Evolutionary conservation across 371 early-diverging fungal genomes (phyloP).

Genomic region (Lichtheimia ornata): DNA sequence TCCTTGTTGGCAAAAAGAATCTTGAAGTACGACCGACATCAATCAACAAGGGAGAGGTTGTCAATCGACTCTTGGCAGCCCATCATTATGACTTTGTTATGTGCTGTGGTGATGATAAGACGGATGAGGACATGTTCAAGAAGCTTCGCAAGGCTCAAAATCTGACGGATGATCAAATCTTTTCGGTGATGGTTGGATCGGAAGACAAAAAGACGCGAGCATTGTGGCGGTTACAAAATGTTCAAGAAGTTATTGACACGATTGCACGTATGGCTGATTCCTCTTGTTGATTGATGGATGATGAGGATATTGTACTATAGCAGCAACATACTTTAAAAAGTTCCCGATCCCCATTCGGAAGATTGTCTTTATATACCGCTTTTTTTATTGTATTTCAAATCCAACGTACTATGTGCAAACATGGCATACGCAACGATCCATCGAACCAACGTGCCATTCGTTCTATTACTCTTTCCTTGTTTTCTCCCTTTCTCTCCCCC

Average conservation of each 20-base stretch:
- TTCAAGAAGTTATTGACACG: slow-evolving; percentile 55
- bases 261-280: slow-evolving; percentile 17
- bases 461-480: too few relatives aligned
- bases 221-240: slow-evolving; percentile 69
- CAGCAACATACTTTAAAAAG: too few relatives aligned
- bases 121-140: slow-evolving; percentile 93
- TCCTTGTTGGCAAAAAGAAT: slow-evolving; percentile 95
- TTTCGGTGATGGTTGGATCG: slow-evolving; percentile 73
- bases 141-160: slow-evolving; percentile 38
- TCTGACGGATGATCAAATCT: slow-evolving; percentile 40
- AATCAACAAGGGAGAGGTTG: slow-evolving; percentile 92
- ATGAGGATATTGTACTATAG: too few relatives aligned
- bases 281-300: too few relatives aligned
- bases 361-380: too few relatives aligned
- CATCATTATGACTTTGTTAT: slow-evolving; percentile 81
- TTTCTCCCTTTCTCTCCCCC: too few relatives aligned
- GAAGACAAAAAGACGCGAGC: slow-evolving; percentile 82
- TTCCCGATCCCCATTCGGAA: too few relatives aligned
- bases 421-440: too few relatives aligned
- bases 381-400: too few relatives aligned
- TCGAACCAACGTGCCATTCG: too few relatives aligned
- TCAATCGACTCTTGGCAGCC: slow-evolving; percentile 72
- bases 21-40: slow-evolving; percentile 86
- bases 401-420: too few relatives aligned
- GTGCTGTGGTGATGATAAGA: slow-evolving; percentile 93